These are phyloP conservation scores for Corylus heterophylla DNA, from an alignment of 306 rosid species.

Conservation along the genomic window DNA sequence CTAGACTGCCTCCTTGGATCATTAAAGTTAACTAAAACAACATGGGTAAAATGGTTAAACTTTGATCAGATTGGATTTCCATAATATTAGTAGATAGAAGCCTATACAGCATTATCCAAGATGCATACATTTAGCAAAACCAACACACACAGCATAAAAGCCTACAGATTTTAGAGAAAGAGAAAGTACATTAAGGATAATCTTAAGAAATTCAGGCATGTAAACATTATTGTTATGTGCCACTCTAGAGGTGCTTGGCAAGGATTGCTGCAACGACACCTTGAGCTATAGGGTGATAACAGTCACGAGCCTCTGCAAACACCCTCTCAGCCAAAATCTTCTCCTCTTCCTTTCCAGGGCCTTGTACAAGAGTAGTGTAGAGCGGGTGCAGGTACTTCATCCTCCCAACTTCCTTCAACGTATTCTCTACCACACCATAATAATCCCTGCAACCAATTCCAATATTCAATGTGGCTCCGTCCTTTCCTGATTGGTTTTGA, in stretches of 20 bases:
- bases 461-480: slow-evolving; percentile 46
- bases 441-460: too few species aligned
- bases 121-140: slow-evolving; percentile 1
- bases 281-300: slow-evolving; percentile 93
- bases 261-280: slow-evolving; percentile 73
- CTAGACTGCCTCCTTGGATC: too few species aligned
- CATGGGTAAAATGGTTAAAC: neutral
- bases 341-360: slow-evolving; percentile 70
- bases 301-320: slow-evolving; percentile 71
- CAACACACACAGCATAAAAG: neutral
- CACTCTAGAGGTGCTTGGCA: slow-evolving; percentile 54
- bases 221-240: slow-evolving; percentile 2
- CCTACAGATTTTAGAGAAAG: slow-evolving; percentile 11
- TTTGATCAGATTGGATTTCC: neutral
- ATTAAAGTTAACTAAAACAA: too few species aligned
- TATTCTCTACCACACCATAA: slow-evolving; percentile 27
- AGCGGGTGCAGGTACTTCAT: slow-evolving; percentile 84
- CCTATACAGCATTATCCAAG: slow-evolving; percentile 5
- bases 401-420: slow-evolving; percentile 83
- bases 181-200: neutral
- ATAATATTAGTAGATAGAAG: neutral
- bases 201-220: slow-evolving; percentile 7
- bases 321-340: slow-evolving; percentile 78
- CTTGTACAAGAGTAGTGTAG: slow-evolving; percentile 77
- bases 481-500: slow-evolving; percentile 79